A percentile compares a stretch with the other conserved stretches of the same genome.
phyloP scores from a whole-genome alignment of 176 grass and related monocot genomes.

The Triticum monococcum region DNA sequence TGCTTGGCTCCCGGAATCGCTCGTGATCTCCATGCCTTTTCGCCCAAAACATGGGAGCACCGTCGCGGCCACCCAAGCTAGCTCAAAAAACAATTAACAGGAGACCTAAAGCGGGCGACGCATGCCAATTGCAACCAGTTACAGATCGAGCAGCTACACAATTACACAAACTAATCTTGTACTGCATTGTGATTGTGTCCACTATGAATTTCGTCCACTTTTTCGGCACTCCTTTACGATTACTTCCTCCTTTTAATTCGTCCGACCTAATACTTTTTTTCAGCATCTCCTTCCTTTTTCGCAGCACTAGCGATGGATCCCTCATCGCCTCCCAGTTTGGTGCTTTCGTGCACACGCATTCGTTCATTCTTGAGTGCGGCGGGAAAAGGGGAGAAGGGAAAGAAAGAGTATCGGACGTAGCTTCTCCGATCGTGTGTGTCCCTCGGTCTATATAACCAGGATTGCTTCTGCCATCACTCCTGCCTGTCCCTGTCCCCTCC shows the following conservation, averaged over 20 bases:
- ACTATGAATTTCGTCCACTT: neutral
- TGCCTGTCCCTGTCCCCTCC: slow-evolving; percentile 37
- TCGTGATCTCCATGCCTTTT: slow-evolving; percentile 24
- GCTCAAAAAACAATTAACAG: no score
- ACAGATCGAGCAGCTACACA: no score
- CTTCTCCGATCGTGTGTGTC: neutral
- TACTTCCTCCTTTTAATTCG: neutral
- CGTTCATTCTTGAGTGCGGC: neutral
- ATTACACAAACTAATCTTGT: no score
- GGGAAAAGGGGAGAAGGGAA: neutral
- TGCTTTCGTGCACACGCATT: no score
- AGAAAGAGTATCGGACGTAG: neutral
- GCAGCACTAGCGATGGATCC: neutral
- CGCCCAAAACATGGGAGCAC: neutral
- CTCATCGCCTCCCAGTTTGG: neutral
- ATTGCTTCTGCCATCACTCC: slow-evolving; percentile 30
- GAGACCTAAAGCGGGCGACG: no score
- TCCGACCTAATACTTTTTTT: slow-evolving; percentile 30
- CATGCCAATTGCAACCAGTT: no score
- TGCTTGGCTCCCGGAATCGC: slow-evolving; percentile 19
- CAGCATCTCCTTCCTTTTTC: neutral
- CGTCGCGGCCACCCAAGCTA: no score
- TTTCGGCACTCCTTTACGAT: neutral
- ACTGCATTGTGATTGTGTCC: neutral
- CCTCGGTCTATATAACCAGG: slow-evolving; percentile 21